A percentile compares a stretch with the other conserved stretches of the same genome.
These are phyloP conservation scores for Colletotrichum orchidophilum DNA, from an alignment of 2,329 filamentous ascomycete species.

Conservation along the genomic window DNA sequence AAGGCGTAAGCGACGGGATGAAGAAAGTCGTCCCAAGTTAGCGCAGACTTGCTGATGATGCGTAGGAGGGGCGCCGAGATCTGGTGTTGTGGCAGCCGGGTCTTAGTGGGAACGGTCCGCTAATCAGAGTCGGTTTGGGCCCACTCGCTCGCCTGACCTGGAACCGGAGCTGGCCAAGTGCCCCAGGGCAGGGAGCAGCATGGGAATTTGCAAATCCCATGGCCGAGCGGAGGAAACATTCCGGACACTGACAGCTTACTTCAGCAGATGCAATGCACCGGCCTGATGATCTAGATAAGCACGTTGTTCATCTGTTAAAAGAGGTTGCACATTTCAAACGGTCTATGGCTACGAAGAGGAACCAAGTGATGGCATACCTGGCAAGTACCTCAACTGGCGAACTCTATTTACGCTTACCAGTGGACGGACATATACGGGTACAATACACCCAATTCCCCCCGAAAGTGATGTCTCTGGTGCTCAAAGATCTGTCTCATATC, in stretches of 20 bases:
- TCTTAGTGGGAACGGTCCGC: slow-evolving; percentile 27
- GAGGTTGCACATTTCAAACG: neutral
- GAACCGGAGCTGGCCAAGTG: slow-evolving; percentile 1
- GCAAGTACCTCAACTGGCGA: too few relatives aligned
- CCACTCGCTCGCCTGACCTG: slow-evolving; percentile 3
- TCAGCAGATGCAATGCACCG: too few relatives aligned
- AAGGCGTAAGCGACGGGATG: neutral
- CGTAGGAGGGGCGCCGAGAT: slow-evolving; percentile 13
- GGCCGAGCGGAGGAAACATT: neutral
- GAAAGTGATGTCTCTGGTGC: neutral
- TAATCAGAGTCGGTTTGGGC: slow-evolving; percentile 5
- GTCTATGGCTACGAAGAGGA: neutral
- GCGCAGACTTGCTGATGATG: slow-evolving; percentile 8
- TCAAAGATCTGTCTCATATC: neutral
- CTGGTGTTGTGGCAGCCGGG: slow-evolving; percentile 24
- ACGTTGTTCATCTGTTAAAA: neutral
- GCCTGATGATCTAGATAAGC: neutral
- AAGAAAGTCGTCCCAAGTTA: slow-evolving; percentile 2
- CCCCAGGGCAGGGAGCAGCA: slow-evolving; percentile 5
- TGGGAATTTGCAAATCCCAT: slow-evolving; percentile 28
- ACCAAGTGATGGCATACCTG: neutral
- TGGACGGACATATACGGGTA: neutral
- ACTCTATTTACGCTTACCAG: too few relatives aligned
- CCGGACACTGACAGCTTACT: neutral
- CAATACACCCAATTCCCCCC: neutral